Percentiles rank a stretch among this genome's conserved stretches.
Conservation (phyloP, 2,329 filamentous ascomycete species). For the Aspergillus oerlinghausenensis region DNA sequence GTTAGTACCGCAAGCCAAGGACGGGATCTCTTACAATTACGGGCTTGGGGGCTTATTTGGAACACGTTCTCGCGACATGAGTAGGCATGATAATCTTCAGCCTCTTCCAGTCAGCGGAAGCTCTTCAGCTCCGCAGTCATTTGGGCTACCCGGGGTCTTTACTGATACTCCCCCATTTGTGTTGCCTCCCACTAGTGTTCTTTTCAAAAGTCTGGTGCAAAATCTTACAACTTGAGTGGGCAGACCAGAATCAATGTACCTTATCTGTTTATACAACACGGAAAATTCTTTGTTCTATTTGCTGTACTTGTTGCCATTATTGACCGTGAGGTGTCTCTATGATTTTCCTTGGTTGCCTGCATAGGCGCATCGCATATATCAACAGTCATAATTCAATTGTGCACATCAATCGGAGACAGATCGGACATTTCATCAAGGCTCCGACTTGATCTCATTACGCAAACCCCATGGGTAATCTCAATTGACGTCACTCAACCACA, state of each 20-base stretch:
- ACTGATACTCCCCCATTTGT: conserved; percentile 36
- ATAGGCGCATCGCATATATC: background rate
- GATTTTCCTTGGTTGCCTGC: background rate
- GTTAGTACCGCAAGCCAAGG: conserved; percentile 18
- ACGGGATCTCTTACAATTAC: conserved; percentile 22
- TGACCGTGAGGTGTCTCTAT: background rate
- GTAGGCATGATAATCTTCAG: background rate
- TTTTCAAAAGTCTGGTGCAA: conserved; percentile 38
- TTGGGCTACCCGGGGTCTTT: conserved; percentile 33
- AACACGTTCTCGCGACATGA: conserved; percentile 1
- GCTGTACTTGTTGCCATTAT: background rate
- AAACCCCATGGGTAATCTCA: background rate
- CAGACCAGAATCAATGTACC: background rate
- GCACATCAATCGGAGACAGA: background rate
- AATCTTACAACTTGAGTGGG: conserved; percentile 9
- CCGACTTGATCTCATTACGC: background rate
- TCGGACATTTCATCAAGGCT: background rate
- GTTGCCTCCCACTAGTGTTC: conserved; percentile 32
- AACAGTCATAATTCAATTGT: background rate
- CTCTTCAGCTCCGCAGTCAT: conserved; percentile 16
- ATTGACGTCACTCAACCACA: background rate
- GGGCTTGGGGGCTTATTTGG: conserved; percentile 35
- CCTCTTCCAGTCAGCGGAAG: background rate
- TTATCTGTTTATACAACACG: background rate
- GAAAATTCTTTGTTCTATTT: background rate